These are phyloP conservation scores for Pleurozium schreberi DNA, from an alignment of 225 moss, liverwort and hornwort genomes.

Conservation along the genomic window DNA sequence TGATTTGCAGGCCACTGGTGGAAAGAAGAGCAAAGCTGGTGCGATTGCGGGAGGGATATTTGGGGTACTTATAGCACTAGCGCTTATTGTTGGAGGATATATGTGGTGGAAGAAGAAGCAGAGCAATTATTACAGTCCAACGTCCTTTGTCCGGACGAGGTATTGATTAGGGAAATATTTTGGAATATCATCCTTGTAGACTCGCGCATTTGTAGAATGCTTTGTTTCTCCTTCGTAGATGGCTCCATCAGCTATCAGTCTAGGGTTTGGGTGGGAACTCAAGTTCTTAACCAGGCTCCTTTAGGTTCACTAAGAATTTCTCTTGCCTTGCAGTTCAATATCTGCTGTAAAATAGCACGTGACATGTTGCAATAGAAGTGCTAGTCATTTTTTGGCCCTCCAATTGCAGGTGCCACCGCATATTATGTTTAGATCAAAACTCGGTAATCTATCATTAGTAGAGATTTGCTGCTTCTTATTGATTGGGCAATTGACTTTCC, in stretches of 20 bases:
- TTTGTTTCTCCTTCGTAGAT: background rate
- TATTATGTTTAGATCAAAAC: background rate
- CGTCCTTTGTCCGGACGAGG: constrained; percentile 12
- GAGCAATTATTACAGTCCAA: constrained; percentile 8
- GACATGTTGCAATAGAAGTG: background rate
- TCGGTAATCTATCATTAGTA: background rate
- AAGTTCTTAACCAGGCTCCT: background rate
- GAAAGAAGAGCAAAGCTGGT: constrained; percentile 13
- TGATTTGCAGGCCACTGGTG: background rate
- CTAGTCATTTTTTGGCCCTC: background rate
- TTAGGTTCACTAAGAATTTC: background rate
- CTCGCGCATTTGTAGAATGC: background rate
- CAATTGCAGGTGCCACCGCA: background rate
- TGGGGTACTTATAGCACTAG: constrained; percentile 10
- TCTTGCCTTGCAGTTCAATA: background rate
- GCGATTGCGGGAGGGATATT: constrained; percentile 22
- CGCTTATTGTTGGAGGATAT: background rate
- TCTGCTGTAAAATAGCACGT: background rate
- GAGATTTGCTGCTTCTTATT: background rate
- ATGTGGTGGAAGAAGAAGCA: constrained; percentile 16
- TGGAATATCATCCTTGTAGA: background rate
- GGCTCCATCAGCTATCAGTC: background rate
- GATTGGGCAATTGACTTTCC: background rate
- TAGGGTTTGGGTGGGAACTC: background rate
- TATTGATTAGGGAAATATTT: background rate